A percentile compares a stretch with the other conserved stretches of the same genome.
These are phyloP conservation scores for Tetramitus jugosus DNA, from an alignment of 208 protist species.

Conservation along the genomic window DNA sequence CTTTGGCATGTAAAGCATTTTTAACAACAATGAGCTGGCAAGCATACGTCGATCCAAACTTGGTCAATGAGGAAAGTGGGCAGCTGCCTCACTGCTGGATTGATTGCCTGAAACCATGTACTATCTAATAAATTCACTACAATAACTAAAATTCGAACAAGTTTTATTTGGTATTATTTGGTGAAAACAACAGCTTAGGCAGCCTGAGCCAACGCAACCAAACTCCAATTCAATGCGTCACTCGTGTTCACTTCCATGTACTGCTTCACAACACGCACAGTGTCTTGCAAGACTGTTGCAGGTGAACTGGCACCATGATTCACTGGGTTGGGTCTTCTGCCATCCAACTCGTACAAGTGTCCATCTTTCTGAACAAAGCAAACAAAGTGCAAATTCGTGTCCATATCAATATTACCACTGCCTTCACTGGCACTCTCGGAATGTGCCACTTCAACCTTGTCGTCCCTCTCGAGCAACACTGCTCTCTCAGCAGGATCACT, in stretches of 20 bases:
- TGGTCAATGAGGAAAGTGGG: too few species aligned
- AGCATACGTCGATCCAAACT: too few species aligned
- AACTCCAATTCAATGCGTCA: too few species aligned
- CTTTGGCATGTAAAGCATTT: too few species aligned
- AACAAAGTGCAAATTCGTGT: slow-evolving; percentile 85
- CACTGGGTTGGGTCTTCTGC: slow-evolving; percentile 64
- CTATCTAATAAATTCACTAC: too few species aligned
- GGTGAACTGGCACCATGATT: slow-evolving; percentile 59
- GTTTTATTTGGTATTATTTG: too few species aligned
- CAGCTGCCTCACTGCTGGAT: too few species aligned
- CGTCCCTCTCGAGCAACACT: slow-evolving; percentile 42
- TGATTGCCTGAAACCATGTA: too few species aligned
- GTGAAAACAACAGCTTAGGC: too few species aligned
- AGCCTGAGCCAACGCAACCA: too few species aligned
- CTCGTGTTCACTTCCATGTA: slow-evolving; percentile 63
- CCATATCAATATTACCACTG: slow-evolving; percentile 48
- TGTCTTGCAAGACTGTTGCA: slow-evolving; percentile 53
- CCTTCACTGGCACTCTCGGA: slow-evolving; percentile 50
- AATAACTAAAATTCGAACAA: too few species aligned
- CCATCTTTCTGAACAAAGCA: slow-evolving; percentile 69
- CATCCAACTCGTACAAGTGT: slow-evolving; percentile 82
- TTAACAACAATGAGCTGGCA: too few species aligned
- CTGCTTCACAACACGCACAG: slow-evolving; percentile 54
- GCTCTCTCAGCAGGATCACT: slow-evolving; percentile 39
- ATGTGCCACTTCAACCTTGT: slow-evolving; percentile 52